Percentiles rank a stretch among this genome's conserved stretches.
Evolutionary conservation across 192 early-diverging fungal genomes (phyloP).

Genomic region (Chytriomyces confervae): DNA sequence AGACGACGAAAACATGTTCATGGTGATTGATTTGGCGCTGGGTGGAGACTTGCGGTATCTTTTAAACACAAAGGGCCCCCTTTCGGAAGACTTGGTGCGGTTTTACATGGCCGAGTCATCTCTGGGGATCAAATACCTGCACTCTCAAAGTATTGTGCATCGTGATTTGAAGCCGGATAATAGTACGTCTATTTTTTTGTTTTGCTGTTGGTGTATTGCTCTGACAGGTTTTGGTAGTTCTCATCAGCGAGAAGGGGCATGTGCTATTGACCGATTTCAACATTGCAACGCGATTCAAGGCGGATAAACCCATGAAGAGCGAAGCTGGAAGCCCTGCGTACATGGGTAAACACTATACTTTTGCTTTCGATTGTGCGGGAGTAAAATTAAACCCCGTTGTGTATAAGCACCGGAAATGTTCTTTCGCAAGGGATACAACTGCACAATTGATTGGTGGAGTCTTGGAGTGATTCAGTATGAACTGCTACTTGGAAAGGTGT

Average conservation of each 20-base stretch:
- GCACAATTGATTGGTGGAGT: slow-evolving; percentile 78
- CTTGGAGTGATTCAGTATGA: slow-evolving; percentile 82
- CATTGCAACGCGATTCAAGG: slow-evolving; percentile 81
- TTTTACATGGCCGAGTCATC: slow-evolving; percentile 51
- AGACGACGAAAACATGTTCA: slow-evolving; percentile 71
- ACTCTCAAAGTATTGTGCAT: slow-evolving; percentile 55
- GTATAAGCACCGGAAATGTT: slow-evolving; percentile 55
- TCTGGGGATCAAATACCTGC: slow-evolving; percentile 51
- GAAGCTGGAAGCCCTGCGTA: slow-evolving; percentile 91
- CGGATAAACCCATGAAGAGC: slow-evolving; percentile 73
- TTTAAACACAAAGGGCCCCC: slow-evolving; percentile 40
- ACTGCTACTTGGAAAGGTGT: slow-evolving; percentile 76
- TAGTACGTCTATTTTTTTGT: slow-evolving; percentile 2
- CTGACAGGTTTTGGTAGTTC: slow-evolving; percentile 47
- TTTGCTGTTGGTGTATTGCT: slow-evolving; percentile 7
- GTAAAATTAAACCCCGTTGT: background rate
- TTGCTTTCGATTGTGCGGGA: background rate
- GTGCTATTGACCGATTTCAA: slow-evolving; percentile 95
- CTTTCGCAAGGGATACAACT: slow-evolving; percentile 57
- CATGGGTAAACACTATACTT: slow-evolving; percentile 71
- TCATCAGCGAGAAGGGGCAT: slow-evolving; percentile 82
- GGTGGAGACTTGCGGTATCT: slow-evolving; percentile 67
- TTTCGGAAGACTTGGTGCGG: slow-evolving; percentile 50
- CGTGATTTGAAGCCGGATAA: slow-evolving; percentile 54
- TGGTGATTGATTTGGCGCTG: slow-evolving; percentile 63